phyloP scores from a whole-genome alignment of 2,329 filamentous ascomycete species.

The Fusarium beomiforme region DNA sequence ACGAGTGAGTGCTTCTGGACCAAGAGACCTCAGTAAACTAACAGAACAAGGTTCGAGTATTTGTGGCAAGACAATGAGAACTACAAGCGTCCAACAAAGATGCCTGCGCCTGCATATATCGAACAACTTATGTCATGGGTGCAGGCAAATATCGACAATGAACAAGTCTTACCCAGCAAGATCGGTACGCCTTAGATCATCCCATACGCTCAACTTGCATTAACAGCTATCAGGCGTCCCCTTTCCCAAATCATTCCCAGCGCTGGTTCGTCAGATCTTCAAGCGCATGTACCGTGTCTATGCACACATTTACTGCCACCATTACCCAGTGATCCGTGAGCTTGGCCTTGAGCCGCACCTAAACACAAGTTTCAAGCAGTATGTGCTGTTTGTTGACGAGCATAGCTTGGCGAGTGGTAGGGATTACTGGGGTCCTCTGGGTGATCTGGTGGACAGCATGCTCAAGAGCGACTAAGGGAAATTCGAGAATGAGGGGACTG shows the following conservation, averaged over 20 bases:
- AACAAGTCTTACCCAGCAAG: constrained; percentile 91
- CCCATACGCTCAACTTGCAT: background rate
- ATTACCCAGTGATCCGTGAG: constrained; percentile 96
- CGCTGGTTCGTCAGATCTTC: constrained; percentile 93
- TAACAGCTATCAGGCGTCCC: constrained; percentile 72
- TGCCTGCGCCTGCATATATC: constrained; percentile 96
- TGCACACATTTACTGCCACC: constrained; percentile 99
- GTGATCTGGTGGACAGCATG: constrained; percentile 98
- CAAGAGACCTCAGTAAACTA: constrained; percentile 3
- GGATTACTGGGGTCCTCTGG: constrained; percentile 96
- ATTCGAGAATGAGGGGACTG: constrained; percentile 16
- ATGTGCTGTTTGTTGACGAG: constrained; percentile 98
- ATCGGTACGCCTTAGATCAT: constrained; percentile 68
- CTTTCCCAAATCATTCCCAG: constrained; percentile 91
- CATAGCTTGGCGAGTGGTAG: constrained; percentile 91
- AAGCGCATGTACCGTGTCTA: constrained; percentile 99
- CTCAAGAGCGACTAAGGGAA: constrained; percentile 80
- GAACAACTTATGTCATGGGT: constrained; percentile 98
- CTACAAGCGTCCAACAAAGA: constrained; percentile 96
- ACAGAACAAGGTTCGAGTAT: constrained; percentile 82
- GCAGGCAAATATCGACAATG: constrained; percentile 94
- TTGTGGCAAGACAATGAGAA: constrained; percentile 97
- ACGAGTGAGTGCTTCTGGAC: constrained; percentile 73
- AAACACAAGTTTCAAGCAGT: constrained; percentile 99
- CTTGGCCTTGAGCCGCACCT: constrained; percentile 95